Base-by-base conservation (phyloP, 352 stramenopile species). In the Globisporangium carolinianum region DNA sequence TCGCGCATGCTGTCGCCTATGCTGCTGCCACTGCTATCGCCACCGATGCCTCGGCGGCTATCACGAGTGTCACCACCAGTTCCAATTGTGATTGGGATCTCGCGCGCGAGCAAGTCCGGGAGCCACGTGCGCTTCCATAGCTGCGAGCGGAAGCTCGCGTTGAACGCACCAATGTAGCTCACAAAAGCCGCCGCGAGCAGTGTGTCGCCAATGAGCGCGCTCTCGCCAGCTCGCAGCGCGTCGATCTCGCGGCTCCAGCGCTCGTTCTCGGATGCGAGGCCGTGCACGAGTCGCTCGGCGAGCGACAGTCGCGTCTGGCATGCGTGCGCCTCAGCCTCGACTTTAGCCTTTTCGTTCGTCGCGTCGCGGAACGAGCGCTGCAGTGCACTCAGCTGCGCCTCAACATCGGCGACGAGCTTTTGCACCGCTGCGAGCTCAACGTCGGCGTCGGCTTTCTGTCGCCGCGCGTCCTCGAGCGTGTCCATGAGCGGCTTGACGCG, bases 401-500 rank as follows among this genome's bases (percentile, higher is more conserved):
- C 87, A 1, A 97, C 87, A 36, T 95, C 80, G 0, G 75, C 66
- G 3, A 97, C 76, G 18, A 96, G 62, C 54, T 86, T 88, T 47
- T 94, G 77, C 10, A 97, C 87, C 0, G 71, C 72, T 1, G 75
- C 85, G 4, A 98, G 68, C 37, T 96, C 89, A 0, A 57, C 71
- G 47, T 97, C 87, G 0, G 91, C 91, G 2, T 89, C 82, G 0
- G 64, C 61, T 49, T 97, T 97, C 0, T 68, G 74, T 5, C 66
- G 61, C 2, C 77, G 74, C 6, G 91, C 91, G 32, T 92, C 77
- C 47, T 96, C 87, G 1, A 98, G 70, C 3, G 79, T 87, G 57
- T 97, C 89, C 89, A 97, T 97, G n/a, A 97, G 72, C 10, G 91
- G 91, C 61, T 97, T 97, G 1, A 97, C 89, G n/a, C 91, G 90